Evolutionary conservation across 2,329 filamentous ascomycete species (phyloP), one percentile per base, ranked within the genome.

Genomic region (Arthrinium puccinioides): DNA sequence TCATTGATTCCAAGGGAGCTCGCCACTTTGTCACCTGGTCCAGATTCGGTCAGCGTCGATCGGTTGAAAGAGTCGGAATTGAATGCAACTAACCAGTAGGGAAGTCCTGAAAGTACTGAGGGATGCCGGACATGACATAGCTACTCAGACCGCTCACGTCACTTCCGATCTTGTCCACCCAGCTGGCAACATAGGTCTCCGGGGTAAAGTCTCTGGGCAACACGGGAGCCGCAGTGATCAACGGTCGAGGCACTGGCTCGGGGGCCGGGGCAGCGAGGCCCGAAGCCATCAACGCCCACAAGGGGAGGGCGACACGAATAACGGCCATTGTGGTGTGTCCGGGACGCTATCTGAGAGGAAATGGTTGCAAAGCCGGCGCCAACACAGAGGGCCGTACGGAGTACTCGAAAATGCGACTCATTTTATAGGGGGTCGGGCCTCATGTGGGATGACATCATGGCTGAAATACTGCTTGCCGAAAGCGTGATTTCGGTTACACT

Each of bases 51-150:
- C 9, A 33, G 31, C 21, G 24, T 23, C 5, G 5, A n/a, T n/a
- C n/a, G n/a, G n/a, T n/a, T n/a, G n/a, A n/a, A n/a, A 10, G 4
- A 10, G 9, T 11, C 10, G 16, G 9, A 14, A 20, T n/a, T 6
- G 29, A 15, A 15, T 24, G 11, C 9, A 15, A 33, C 31, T 33
- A 23, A 33, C 77, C 79, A 4, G 72, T 79, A 2, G 83, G 82
- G 25, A 87, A 73, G 46, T 72, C 69, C 38, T 80, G 72, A 55
- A 83, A 84, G 62, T 73, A 86, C 39, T 83, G 71, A 2, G 82
- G 76, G 2, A 87, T 67, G 16, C 79, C 79, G 3, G 74, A 78
- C 2, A 73, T 71, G 26, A 82, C 68, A 42, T 76, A 81, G 10
- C 70, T 73, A 10, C 78, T 76, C 26, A 79, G 63, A 19, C 66